Percentiles rank a stretch among this genome's conserved stretches.
phyloP scores from a whole-genome alignment of 805 yeast species.

The Brettanomyces sp. region DNA sequence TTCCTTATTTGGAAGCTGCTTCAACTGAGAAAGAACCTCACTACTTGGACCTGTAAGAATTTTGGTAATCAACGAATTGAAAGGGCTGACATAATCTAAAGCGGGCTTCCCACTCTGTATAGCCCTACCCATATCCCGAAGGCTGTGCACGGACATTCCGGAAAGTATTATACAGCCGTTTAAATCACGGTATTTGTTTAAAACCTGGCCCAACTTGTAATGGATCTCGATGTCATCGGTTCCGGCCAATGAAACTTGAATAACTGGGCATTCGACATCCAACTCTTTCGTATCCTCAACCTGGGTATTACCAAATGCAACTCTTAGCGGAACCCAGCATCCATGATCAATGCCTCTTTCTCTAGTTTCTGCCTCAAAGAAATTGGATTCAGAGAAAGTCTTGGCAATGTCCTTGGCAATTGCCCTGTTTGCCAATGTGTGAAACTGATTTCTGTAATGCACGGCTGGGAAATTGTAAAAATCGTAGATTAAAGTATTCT shows the following conservation, averaged over 20 bases:
- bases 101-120: slow-evolving; percentile 12
- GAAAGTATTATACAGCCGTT: slow-evolving; percentile 52
- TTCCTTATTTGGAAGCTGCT: slow-evolving; percentile 21
- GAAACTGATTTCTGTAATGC: slow-evolving; percentile 58
- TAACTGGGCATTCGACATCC: slow-evolving; percentile 37
- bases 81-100: slow-evolving; percentile 42
- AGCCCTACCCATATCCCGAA: slow-evolving; percentile 40
- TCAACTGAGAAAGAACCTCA: slow-evolving; percentile 28
- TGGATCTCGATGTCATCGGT: slow-evolving; percentile 33
- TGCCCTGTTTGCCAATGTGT: slow-evolving; percentile 32
- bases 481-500: slow-evolving; percentile 60
- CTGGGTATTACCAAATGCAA: slow-evolving; percentile 44
- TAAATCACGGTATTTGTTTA: slow-evolving; percentile 41
- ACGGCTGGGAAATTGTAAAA: slow-evolving; percentile 63
- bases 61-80: slow-evolving; percentile 36
- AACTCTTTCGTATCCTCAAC: slow-evolving; percentile 27
- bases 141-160: slow-evolving; percentile 77
- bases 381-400: slow-evolving; percentile 32
- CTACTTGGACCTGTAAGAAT: slow-evolving; percentile 26
- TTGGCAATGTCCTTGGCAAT: slow-evolving; percentile 37
- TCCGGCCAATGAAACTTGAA: slow-evolving; percentile 42
- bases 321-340: slow-evolving; percentile 71
- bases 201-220: slow-evolving; percentile 45
- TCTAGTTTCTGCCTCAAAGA: slow-evolving; percentile 31
- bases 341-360: slow-evolving; percentile 78